Conservation (phyloP, 805 yeast genomes). For the Isabelozyma rhagii region DNA sequence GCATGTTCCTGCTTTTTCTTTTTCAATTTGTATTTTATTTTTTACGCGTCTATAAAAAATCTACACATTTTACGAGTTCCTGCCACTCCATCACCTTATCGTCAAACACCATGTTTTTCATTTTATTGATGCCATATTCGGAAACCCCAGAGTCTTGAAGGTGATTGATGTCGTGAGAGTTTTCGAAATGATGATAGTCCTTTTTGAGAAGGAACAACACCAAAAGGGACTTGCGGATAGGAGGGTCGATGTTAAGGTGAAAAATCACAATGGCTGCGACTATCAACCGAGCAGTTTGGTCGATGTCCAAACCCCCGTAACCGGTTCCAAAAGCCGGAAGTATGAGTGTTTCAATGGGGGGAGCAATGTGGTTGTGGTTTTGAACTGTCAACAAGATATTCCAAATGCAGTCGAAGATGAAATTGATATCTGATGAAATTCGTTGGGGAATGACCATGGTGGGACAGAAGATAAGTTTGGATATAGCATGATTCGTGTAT, state of each 20-base stretch:
- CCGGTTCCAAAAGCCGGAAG: slow-evolving; percentile 29
- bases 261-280: slow-evolving; percentile 16
- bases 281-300: slow-evolving; percentile 14
- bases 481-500: slow-evolving; percentile 6
- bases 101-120: not conserved
- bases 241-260: slow-evolving; percentile 6
- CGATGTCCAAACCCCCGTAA: slow-evolving; percentile 15
- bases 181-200: not conserved
- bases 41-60: slow-evolving; percentile 1
- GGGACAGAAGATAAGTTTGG: slow-evolving; percentile 11
- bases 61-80: slow-evolving; percentile 10
- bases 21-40: not conserved
- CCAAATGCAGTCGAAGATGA: slow-evolving; percentile 20
- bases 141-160: not conserved
- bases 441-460: slow-evolving; percentile 25
- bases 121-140: not conserved
- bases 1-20: not conserved
- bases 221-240: not conserved
- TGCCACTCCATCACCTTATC: slow-evolving; percentile 9
- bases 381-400: slow-evolving; percentile 10
- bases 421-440: not conserved
- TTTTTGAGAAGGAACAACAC: slow-evolving; percentile 1
- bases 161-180: not conserved
- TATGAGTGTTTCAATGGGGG: slow-evolving; percentile 8
- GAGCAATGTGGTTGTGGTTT: not conserved